Conservation (phyloP, 129 eudicot genomes). For the Tagetes erecta region DNA sequence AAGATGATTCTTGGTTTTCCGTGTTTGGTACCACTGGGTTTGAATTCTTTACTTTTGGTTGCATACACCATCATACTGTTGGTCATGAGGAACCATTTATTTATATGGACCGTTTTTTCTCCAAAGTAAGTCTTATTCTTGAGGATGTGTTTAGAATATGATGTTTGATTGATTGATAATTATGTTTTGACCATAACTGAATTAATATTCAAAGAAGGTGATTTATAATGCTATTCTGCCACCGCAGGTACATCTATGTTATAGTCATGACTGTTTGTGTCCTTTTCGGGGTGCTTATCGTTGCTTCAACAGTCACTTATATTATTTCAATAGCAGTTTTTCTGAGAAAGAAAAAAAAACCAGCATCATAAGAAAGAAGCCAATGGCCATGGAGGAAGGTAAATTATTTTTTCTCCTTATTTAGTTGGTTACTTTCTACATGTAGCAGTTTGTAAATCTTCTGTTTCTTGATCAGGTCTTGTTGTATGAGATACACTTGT, state of each 20-base stretch:
- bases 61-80: constrained; percentile 81
- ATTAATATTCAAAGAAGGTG: too few species aligned
- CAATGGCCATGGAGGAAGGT: background rate
- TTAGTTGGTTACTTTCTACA: too few species aligned
- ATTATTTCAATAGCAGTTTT: constrained; percentile 30
- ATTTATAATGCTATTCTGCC: constrained; percentile 7
- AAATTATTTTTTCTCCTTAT: too few species aligned
- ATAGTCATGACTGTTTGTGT: constrained; percentile 78
- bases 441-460: too few species aligned
- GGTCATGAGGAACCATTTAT: constrained; percentile 87
- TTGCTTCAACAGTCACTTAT: constrained; percentile 59
- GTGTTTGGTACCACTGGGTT: constrained; percentile 76
- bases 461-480: too few species aligned
- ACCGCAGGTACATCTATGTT: constrained; percentile 72
- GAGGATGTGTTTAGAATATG: background rate
- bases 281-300: constrained; percentile 58
- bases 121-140: constrained; percentile 74
- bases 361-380: background rate
- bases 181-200: background rate
- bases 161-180: background rate
- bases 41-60: constrained; percentile 72
- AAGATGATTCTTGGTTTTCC: constrained; percentile 65
- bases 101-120: constrained; percentile 95
- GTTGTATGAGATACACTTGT: too few species aligned
- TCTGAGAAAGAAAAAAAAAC: constrained; percentile 26